These are phyloP conservation scores for Podaxis pistillaris DNA, from an alignment of 768 basidiomycete genomes.

Conservation along the genomic window DNA sequence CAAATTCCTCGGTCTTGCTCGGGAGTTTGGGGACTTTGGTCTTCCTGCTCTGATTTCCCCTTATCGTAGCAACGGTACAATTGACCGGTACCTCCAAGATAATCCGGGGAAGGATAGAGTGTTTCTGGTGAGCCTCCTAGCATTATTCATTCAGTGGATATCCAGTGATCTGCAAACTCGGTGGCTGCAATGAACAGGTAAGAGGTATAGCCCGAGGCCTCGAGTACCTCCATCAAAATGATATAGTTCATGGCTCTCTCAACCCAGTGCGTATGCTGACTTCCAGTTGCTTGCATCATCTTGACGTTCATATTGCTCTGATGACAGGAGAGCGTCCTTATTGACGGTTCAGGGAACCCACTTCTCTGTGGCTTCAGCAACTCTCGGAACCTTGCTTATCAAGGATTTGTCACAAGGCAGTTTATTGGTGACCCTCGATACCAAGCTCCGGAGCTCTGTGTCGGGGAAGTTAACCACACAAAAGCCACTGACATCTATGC, in stretches of 20 bases:
- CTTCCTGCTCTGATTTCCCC: conserved; percentile 18
- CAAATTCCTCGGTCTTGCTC: conserved; percentile 14
- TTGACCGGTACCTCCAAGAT: conserved; percentile 8
- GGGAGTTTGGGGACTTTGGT: background rate
- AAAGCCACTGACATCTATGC: background rate
- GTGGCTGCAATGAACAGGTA: background rate
- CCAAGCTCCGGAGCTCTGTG: background rate
- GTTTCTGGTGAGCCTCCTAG: background rate
- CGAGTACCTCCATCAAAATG: background rate
- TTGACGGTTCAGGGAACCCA: background rate
- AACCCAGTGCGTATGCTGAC: background rate
- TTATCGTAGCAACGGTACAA: conserved; percentile 10
- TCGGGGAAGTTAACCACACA: background rate
- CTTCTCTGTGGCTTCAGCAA: background rate
- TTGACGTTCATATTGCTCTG: too few relatives aligned
- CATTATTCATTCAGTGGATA: too few relatives aligned
- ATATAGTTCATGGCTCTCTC: background rate
- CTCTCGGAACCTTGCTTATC: background rate
- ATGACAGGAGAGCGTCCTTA: background rate
- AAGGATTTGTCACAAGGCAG: background rate
- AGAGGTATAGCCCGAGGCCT: background rate
- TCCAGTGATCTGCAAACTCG: background rate
- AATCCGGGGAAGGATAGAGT: background rate
- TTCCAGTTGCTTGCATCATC: too few relatives aligned
- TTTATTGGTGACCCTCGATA: background rate